A percentile compares a stretch with the other conserved stretches of the same genome.
Evolutionary conservation across 257 asterid genomes (phyloP).

Genomic region (Solanum appendiculatum): DNA sequence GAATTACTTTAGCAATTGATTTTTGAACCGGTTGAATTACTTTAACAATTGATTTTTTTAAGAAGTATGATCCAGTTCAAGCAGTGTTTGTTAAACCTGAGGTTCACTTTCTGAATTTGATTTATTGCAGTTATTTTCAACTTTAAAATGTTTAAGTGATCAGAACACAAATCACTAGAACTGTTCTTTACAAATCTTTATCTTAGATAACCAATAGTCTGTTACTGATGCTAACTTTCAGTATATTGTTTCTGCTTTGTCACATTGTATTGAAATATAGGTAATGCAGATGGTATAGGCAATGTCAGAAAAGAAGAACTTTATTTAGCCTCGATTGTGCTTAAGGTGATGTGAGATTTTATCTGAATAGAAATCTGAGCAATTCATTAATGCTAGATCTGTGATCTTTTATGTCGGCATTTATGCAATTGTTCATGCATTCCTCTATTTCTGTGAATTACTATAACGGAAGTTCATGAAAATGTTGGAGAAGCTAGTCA

Average conservation of each 20-base stretch:
- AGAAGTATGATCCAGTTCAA: background rate
- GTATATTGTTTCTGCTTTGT: background rate
- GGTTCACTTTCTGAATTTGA: background rate
- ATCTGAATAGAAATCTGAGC: background rate
- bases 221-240: background rate
- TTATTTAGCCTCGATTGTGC: conserved; percentile 55
- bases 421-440: background rate
- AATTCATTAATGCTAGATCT: background rate
- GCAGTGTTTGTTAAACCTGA: background rate
- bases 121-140: background rate
- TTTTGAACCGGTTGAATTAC: background rate
- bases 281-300: conserved; percentile 81
- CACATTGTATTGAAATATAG: conserved; percentile 19
- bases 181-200: background rate
- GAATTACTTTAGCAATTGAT: background rate
- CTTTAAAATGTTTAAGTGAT: background rate
- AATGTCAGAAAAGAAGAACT: conserved; percentile 71
- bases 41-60: background rate
- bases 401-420: background rate
- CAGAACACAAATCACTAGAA: background rate
- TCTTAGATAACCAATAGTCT: background rate
- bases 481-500: background rate
- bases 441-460: background rate
- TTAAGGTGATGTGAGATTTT: conserved; percentile 42
- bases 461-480: background rate